phyloP scores from a whole-genome alignment of 805 yeast genomes.

The Wickerhamomyces silvicola region DNA sequence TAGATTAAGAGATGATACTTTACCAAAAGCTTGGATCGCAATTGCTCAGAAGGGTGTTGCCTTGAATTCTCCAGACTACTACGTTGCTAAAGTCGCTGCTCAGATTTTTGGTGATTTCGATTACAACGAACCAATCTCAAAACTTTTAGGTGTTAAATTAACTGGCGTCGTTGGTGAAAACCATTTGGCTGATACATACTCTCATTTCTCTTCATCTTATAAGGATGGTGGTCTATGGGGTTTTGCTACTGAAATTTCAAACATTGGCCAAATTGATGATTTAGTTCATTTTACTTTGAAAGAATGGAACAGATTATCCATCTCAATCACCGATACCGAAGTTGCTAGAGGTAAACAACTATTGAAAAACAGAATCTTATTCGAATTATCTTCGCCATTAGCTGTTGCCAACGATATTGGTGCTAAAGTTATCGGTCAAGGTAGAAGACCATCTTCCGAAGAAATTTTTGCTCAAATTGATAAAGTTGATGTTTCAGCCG shows the following conservation, averaged over 20 bases:
- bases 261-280: conserved; percentile 61
- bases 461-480: conserved; percentile 61
- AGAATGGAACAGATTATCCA: conserved; percentile 82
- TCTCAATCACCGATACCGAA: conserved; percentile 71
- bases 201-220: conserved; percentile 68
- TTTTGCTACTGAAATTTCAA: conserved; percentile 58
- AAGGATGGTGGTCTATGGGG: conserved; percentile 84
- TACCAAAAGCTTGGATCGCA: conserved; percentile 73
- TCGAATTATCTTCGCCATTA: conserved; percentile 39
- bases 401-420: conserved; percentile 55
- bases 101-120: conserved; percentile 49
- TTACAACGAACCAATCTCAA: conserved; percentile 48
- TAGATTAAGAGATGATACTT: conserved; percentile 82
- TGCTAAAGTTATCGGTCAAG: conserved; percentile 49
- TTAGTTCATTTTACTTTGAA: conserved; percentile 74
- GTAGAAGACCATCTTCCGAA: conserved; percentile 53
- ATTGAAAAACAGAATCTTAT: conserved; percentile 57
- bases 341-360: conserved; percentile 70
- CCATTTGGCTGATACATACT: conserved; percentile 65
- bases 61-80: conserved; percentile 53
- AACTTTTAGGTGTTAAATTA: conserved; percentile 61
- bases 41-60: conserved; percentile 74
- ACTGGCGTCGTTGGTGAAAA: conserved; percentile 62
- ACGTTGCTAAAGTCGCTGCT: conserved; percentile 70
- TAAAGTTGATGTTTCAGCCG: conserved; percentile 49